Base-by-base conservation (phyloP, 1,284 basidiomycete genomes). In the Vanrija sp. region DNA sequence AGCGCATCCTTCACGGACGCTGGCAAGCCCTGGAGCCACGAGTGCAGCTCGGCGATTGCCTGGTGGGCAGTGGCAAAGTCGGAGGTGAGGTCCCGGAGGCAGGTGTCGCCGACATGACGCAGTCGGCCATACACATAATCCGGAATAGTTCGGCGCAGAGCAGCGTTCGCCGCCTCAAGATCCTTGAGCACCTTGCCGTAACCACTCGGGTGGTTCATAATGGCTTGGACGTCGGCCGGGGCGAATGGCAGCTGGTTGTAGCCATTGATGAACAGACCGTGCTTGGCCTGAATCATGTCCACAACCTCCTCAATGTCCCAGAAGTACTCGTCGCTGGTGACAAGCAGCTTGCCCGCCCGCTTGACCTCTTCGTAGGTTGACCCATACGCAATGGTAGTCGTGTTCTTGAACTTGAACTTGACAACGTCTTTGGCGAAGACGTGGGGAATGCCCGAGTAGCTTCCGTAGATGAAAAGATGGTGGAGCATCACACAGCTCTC, bases 301-400 rank as follows among this genome's bases (percentile, higher is more conserved):
- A 58, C 52, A 1, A 54, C 26, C 56, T 58, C 56, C 7, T 58
- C 52, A 25, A 58, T 54, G 44, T 58, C 56, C 52, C 51, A 54
- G 34, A 58, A 58, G 48, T 53, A 58, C 14, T 46, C 47, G 51
- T 58, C 56, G 3, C 23, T 39, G 7, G 56, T 58, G 5, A 51
- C 19, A 18, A 58, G 44, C 3, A 58, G 49, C 34, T 58, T 54
- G 23, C 49, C 56, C 38, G 26, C 19, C 10, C 14, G 40, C 3
- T n/a, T 12, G 10, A 58, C 52, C 18, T 53, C 51, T 1, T 46
- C 56, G 12, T 47, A 43, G 0, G 28, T 46, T 18, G 43, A 42
- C n/a, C 51, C 51, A 16, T 28, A 53, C 14, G 49, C 56, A 23
- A 58, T 54, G 1, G 56, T 58, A 12, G 39, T 51, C 29, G 38